Percentiles rank a stretch among this genome's conserved stretches.
These are phyloP conservation scores for Steccherinum ochraceum DNA, from an alignment of 768 basidiomycete species.

Conservation along the genomic window DNA sequence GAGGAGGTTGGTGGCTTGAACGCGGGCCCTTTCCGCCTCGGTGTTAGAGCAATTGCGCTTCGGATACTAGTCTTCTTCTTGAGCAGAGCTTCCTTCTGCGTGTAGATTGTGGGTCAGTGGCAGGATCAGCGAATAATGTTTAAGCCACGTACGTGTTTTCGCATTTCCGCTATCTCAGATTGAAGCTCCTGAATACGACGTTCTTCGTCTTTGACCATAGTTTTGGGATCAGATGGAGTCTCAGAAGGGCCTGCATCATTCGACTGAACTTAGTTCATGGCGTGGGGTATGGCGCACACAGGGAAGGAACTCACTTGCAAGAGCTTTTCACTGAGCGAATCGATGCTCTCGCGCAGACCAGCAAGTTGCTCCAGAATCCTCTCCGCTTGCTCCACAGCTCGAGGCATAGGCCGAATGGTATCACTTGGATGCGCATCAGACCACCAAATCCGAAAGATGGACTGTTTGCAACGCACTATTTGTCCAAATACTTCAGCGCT, in stretches of 20 bases:
- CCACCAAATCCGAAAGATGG: no score
- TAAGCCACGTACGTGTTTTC: constrained; percentile 26
- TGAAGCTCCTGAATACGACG: constrained; percentile 36
- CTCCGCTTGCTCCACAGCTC: constrained; percentile 34
- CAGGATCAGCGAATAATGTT: neutral
- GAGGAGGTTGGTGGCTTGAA: constrained; percentile 12
- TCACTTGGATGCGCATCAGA: no score
- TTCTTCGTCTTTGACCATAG: constrained; percentile 34
- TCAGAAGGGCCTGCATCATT: constrained; percentile 17
- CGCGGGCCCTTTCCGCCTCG: constrained; percentile 8
- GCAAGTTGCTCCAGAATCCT: constrained; percentile 33
- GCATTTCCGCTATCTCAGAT: constrained; percentile 33
- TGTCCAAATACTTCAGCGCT: constrained; percentile 69
- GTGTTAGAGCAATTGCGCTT: constrained; percentile 9
- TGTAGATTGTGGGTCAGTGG: neutral
- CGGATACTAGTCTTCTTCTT: constrained; percentile 12
- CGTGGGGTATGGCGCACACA: neutral
- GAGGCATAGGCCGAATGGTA: constrained; percentile 44
- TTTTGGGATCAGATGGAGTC: constrained; percentile 19
- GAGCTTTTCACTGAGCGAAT: constrained; percentile 27
- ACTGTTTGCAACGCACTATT: constrained; percentile 48
- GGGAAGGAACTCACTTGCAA: constrained; percentile 31
- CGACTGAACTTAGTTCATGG: constrained; percentile 19
- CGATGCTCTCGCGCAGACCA: constrained; percentile 30
- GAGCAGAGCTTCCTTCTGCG: constrained; percentile 24